Evolutionary conservation across 2,329 filamentous ascomycete genomes (phyloP), one percentile per base, ranked within the genome.

Genomic region (Zelopaecilomyces penicillatus): DNA sequence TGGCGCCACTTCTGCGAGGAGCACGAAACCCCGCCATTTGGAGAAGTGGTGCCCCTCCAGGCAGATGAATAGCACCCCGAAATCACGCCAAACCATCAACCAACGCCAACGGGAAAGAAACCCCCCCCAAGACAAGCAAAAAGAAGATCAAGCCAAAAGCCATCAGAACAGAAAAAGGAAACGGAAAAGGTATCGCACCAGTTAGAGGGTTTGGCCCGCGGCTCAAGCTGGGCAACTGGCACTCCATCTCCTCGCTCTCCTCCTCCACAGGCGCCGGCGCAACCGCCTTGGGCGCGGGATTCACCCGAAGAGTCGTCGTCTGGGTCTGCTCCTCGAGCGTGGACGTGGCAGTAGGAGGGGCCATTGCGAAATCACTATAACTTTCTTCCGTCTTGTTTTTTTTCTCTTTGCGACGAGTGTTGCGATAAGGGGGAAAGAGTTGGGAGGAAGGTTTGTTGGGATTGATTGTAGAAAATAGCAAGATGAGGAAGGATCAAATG

Each of bases 201-300:
- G 33, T 41, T 2, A 57, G 48, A 30, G 52, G 51, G 31, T 57
- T 57, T 4, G 52, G 52, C 3, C 55, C 55, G 30, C 52, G 52
- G 46, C 54, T 57, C 41, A 57, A 36, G 30, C 30, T 49, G 5
- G 44, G 31, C 10, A 54, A 41, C 34, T 53, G 50, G 26, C 37
- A 48, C 39, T 50, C 49, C 52, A 50, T 40, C 41, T 51, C 49
- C 12, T 45, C 45, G 5, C 42, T 30, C 8, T 50, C 47, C n/a
- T 42, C 35, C 4, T n/a, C 41, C 28, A 38, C 26, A 9, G 39
- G 30, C 7, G 32, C 27, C 19, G 19, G 19, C 19, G 19, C 19
- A 19, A 19, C 19, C 19, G 19, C 12, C 6, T 11, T 4, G 12
- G 19, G 32, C 10, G 39, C 30, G 32, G 41, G 30, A 10, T 39